phyloP scores from a whole-genome alignment of 768 basidiomycete species.

The Auriscalpium microsporum region DNA sequence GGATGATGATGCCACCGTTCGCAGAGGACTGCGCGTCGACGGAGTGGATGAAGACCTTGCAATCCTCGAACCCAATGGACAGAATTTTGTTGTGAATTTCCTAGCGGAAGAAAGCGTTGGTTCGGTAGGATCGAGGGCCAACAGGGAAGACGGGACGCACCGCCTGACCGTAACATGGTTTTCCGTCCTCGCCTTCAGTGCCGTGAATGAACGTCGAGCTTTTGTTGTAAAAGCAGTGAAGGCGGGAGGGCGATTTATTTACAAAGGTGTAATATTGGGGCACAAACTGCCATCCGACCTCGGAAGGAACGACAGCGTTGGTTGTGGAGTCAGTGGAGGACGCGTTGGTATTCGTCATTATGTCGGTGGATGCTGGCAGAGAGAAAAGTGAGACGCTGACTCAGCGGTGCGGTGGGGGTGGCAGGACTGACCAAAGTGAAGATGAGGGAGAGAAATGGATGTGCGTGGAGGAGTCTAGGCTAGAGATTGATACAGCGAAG shows the following conservation, averaged over 20 bases:
- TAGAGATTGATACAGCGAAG: conserved; percentile 5
- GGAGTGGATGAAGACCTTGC: conserved; percentile 98
- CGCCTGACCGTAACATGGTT: conserved; percentile 88
- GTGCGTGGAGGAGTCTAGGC: conserved; percentile 11
- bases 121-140: background rate
- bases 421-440: conserved; percentile 6
- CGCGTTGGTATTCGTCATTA: conserved; percentile 32
- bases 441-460: conserved; percentile 5
- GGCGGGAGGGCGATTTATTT: conserved; percentile 92
- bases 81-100: conserved; percentile 97
- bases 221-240: conserved; percentile 99
- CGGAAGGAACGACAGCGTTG: conserved; percentile 73
- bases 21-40: conserved; percentile 96
- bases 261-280: conserved; percentile 99
- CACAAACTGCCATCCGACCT: conserved; percentile 99
- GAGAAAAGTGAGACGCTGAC: background rate
- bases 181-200: conserved; percentile 90
- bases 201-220: conserved; percentile 95
- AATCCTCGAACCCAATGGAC: conserved; percentile 88
- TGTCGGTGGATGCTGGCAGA: conserved; percentile 9
- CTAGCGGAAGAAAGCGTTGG: conserved; percentile 29
- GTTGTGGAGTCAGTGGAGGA: conserved; percentile 33
- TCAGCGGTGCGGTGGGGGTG: background rate
- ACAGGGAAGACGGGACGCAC: conserved; percentile 35
- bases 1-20: conserved; percentile 94